A percentile compares a stretch with the other conserved stretches of the same genome.
Conservation (phyloP, 768 basidiomycete genomes). For the Butyriboletus loyo region DNA sequence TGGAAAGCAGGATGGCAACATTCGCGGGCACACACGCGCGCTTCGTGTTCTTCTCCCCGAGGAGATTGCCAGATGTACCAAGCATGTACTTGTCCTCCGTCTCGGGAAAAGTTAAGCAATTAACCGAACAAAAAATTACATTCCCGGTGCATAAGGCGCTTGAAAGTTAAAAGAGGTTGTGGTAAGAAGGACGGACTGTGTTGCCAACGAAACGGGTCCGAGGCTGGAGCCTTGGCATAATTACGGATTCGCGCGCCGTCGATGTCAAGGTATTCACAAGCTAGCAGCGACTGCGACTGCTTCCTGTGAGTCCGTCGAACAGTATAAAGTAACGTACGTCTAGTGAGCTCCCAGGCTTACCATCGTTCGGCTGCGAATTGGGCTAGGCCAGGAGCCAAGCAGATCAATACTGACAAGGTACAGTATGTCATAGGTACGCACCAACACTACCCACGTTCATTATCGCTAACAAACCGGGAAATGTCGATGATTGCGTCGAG, state of each 20-base stretch:
- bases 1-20: not conserved
- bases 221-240: not conserved
- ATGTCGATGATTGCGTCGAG: not conserved
- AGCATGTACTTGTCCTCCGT: not conserved
- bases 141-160: not conserved
- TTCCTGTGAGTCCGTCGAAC: not conserved
- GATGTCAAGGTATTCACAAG: not conserved
- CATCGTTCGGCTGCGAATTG: not conserved
- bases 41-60: not conserved
- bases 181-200: not conserved
- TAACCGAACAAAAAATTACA: not conserved
- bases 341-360: not conserved
- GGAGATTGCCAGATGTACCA: not conserved
- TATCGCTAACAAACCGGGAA: not conserved
- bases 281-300: not conserved
- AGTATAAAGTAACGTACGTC: not conserved
- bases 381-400: not conserved
- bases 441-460: not conserved
- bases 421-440: not conserved
- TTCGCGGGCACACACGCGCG: not conserved
- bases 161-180: not conserved
- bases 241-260: not conserved
- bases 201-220: not conserved
- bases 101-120: not conserved
- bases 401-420: too few species aligned